Evolutionary conservation across 1,139 yeast species (phyloP), one percentile per base, ranked within the genome.

Genomic region (Scheffersomyces titani): DNA sequence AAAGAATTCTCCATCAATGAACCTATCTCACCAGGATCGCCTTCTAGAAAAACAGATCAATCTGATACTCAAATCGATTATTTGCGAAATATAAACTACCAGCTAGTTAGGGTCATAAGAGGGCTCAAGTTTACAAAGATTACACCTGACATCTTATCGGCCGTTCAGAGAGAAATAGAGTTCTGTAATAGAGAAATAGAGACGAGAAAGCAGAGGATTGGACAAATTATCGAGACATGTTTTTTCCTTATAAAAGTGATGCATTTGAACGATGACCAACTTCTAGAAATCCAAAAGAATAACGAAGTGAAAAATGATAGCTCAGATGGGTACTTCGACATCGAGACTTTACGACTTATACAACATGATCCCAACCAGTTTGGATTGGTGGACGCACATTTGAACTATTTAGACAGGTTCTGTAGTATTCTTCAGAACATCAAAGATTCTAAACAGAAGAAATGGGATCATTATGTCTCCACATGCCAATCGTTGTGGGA

Each of bases 401-500:
- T 80, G 16, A 64, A 65, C 6, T 77, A 73, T 54, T 64, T 80
- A 18, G 62, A 67, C 16, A 68, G 67, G 18, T 72, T 80, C 54
- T 61, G 69, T n/a, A 61, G 62, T 9, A 59, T 71, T 2, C 64
- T 80, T n/a, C 62, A 64, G 30, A 64, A 66, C 48, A 69, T 74
- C n/a, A 71, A 67, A 52, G 73, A 71, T 16, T 57, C 70, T 3
- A 78, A 76, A 54, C 76, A 75, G 57, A 67, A 68, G 54, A 75
- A 76, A 57, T 71, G 70, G 70, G 74, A 74, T 16, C 64, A 68
- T 47, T 75, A 72, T 57, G 60, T 70, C 13, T 55, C 60, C 1
- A 72, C 78, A 19, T 85, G 89, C 64, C 64, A 69, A 18, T 65
- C 61, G 3, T 70, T 87, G 19, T 86, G 90, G 90, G 66, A 63